Base-by-base conservation (phyloP, 805 yeast species). In the Debaryomyces castellii region DNA sequence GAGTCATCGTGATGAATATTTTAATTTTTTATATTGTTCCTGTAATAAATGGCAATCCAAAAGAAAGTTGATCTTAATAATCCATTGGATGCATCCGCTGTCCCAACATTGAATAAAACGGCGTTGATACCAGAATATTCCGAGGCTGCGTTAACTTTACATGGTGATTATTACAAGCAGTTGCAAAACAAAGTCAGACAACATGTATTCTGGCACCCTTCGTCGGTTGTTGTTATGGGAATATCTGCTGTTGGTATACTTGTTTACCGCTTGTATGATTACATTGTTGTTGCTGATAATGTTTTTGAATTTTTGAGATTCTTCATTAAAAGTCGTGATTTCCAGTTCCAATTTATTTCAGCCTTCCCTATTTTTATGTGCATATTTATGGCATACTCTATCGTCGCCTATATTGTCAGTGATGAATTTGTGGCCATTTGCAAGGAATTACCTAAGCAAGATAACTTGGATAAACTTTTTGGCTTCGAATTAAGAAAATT, bases 121-220 rank as follows among this genome's bases (percentile, higher is more conserved):
- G 60, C 64, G 2, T 67, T 87, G 41, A 69, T 67, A 5, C 91
- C 91, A 1, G 80, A 77, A 24, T 70, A 73, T 34, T 71, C 85
- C 1, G 77, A 79, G 37, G 87, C 87, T 9, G 79, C 84, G 1
- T 57, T 83, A 44, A 82, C 80, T 46, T 63, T 86, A 48, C 80
- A 84, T 24, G 81, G 87, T 46, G 94, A 87, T 59, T 80, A 74
- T 51, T 66, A 79, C 45, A 58, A 76, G 20, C 73, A 68, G 50
- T 59, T 69, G 33, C 84, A 80, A 56, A 64, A 82, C 1, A 48
- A 62, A 21, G 69, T 80, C 43, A 79, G 77, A 58, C 72, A 58
- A 47, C 55, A 57, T 39, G 55, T 80, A 33, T 71, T 80, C 40
- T 73, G 74, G 69, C 76, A 76, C 57, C 79, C 77, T 3, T 52